Base-by-base conservation (phyloP, 805 yeast genomes). In the Vanderwaltozyma tropicalis region DNA sequence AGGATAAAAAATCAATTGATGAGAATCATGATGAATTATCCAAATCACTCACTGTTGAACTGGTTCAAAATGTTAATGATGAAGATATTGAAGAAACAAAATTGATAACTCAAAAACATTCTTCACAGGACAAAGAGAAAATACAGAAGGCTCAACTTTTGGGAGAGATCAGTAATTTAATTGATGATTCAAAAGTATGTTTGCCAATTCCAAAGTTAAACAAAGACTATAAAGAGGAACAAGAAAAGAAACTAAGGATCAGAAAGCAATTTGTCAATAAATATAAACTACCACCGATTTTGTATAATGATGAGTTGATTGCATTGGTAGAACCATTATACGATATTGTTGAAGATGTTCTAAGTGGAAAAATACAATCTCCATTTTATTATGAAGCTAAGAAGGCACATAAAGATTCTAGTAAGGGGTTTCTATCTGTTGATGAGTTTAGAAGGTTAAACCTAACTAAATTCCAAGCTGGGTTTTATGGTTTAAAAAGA, bases 401-500 rank as follows among this genome's bases (percentile, higher is more conserved):
- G 17, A 46, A 53, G 12, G 63, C 67, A 30, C 57, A 55, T 12
- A 46, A 57, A 13, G 40, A 50, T 1, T 72, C 80, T 2, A 44
- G 50, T 2, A 60, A 67, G 22, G 59, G 67, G 4, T 56, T 68
- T 1, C 58, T 80, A 44, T 65, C 80, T 0, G 61, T 58, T 20
- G 52, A 57, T 18, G 80, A 74, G 37, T 60, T 74, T 19, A 61
- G 69, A 44, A 62, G 60, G 13, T 48, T 76, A 9, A 66, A 72
- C 15, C 67, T 76, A 57, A 45, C 55, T 13, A 49, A 54, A 25
- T 76, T 70, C 48, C 49, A 62, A 3, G 76, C 75, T 20, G 88
- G 89, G 0, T 80, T 68, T 49, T 69, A 69, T 43, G 89, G 88
- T 0, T 53, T 71, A 25, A 66, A 64, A 43, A 62, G 88, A 38